Evolutionary conservation across 176 grass and related monocot species (phyloP), one percentile per base, ranked within the genome.

Genomic region (Cenchrus purpureus): DNA sequence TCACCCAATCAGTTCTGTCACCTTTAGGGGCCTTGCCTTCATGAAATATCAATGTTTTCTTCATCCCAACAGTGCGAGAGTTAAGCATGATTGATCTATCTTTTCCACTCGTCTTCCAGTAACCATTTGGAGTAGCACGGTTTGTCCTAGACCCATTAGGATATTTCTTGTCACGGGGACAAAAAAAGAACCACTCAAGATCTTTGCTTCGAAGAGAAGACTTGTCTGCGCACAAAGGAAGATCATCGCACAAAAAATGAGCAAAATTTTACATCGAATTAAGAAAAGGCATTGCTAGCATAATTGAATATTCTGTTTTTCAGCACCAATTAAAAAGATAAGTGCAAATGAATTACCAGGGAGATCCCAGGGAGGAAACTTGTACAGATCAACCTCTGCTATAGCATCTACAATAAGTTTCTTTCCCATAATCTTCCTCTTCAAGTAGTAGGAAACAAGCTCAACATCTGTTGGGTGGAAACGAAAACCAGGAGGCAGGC

Each of bases 381-480:
- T 99, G 86, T 99, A 99, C 13, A 99, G 58, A 31, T 99, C 97
- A 46, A 96, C 78, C 29, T 84, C 93, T 79, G 90, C 81, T 82
- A 98, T 84, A 83, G 91, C 93, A 28, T 93, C 77, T n/a, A 96
- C 89, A 50, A 60, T 65, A 78, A 92, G 86, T 62, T 78, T 87
- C 90, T 86, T 96, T 52, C 93, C 91, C 88, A 89, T 94, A 40
- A 99, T 87, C 84, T 94, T 99, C 89, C 88, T 94, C 86, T 94
- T 96, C 37, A 99, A 88, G 88, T 96, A 99, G 85, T 91, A 96
- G 7, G 71, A 86, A 83, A 96, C 82, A 44, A 99, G 88, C 64
- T 99, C 97, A 85, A 94, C 91, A 77, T 99, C 93, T 60, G 93
- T 99, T 54, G 97, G 97, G 73, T 94, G 97, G 85, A 99, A 99